These are phyloP conservation scores for Psidium friedrichsthalianum DNA, from an alignment of 345 rosid genomes.

Conservation along the genomic window DNA sequence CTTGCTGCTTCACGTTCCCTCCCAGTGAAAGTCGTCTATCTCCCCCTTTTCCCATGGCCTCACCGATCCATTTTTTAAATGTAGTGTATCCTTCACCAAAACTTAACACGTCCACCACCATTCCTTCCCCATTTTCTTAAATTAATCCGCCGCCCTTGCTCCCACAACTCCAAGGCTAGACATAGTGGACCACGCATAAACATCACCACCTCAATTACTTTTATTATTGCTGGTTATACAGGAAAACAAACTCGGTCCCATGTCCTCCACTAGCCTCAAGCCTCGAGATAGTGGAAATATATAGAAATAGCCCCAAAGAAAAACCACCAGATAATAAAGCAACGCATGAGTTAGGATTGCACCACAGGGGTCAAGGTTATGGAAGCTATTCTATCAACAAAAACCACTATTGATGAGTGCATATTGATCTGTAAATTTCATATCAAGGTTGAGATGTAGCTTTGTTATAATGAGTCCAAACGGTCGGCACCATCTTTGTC, in stretches of 20 bases:
- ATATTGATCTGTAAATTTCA: neutral
- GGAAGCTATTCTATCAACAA: neutral
- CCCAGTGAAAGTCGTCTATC: too few species aligned
- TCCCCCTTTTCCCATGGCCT: neutral
- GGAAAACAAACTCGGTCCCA: conserved; percentile 78
- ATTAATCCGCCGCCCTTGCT: conserved; percentile 74
- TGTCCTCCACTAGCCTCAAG: conserved; percentile 76
- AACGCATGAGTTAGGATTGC: conserved; percentile 32
- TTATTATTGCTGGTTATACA: conserved; percentile 48
- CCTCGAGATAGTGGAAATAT: conserved; percentile 19
- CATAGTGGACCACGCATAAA: conserved; percentile 83
- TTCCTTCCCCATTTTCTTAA: conserved; percentile 46
- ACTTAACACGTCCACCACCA: conserved; percentile 87
- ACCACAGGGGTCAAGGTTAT: conserved; percentile 2
- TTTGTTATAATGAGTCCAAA: neutral
- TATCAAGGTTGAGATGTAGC: neutral
- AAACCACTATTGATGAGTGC: neutral
- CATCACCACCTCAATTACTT: conserved; percentile 91
- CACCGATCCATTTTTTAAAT: conserved; percentile 63
- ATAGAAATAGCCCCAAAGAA: conserved; percentile 23
- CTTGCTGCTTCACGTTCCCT: too few species aligned
- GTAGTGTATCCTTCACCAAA: conserved; percentile 44
- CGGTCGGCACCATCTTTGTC: too few species aligned
- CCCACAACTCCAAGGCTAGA: conserved; percentile 90
- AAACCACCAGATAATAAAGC: conserved; percentile 33